phyloP scores from a whole-genome alignment of 257 asterid species.

The Gentiana straminea region DNA sequence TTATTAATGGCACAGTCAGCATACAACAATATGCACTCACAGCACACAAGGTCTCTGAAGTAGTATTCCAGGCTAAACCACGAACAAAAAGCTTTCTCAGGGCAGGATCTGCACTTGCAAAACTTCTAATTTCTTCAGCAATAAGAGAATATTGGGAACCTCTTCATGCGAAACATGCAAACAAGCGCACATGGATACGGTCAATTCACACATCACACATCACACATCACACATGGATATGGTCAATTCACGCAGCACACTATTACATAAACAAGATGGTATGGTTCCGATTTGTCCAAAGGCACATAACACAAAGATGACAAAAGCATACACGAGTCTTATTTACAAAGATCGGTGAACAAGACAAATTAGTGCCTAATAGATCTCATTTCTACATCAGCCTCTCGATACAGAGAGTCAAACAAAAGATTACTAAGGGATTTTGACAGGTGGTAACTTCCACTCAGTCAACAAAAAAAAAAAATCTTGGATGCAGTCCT shows the following conservation, averaged over 20 bases:
- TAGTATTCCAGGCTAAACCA: constrained; percentile 96
- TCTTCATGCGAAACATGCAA: constrained; percentile 93
- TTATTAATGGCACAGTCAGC: constrained; percentile 28
- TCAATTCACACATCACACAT: constrained; percentile 61
- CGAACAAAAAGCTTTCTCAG: constrained; percentile 97
- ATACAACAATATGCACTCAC: constrained; percentile 73
- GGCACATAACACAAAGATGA: constrained; percentile 7
- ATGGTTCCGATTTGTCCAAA: constrained; percentile 13
- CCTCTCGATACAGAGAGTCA: background rate
- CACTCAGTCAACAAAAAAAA: no score
- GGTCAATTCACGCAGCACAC: constrained; percentile 70
- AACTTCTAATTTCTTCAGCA: constrained; percentile 90
- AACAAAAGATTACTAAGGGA: background rate
- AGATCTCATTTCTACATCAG: background rate
- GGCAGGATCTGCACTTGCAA: constrained; percentile 97
- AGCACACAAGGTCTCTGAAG: constrained; percentile 93
- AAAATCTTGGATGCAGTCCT: no score
- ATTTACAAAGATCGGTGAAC: background rate
- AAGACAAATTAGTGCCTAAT: background rate
- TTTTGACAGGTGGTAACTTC: background rate
- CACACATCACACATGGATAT: constrained; percentile 40
- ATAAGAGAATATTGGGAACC: constrained; percentile 81
- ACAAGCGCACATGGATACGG: constrained; percentile 56
- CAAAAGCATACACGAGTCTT: constrained; percentile 10
- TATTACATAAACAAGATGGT: constrained; percentile 18